phyloP scores from a whole-genome alignment of 257 asterid species.

The Gardenia jasminoides region DNA sequence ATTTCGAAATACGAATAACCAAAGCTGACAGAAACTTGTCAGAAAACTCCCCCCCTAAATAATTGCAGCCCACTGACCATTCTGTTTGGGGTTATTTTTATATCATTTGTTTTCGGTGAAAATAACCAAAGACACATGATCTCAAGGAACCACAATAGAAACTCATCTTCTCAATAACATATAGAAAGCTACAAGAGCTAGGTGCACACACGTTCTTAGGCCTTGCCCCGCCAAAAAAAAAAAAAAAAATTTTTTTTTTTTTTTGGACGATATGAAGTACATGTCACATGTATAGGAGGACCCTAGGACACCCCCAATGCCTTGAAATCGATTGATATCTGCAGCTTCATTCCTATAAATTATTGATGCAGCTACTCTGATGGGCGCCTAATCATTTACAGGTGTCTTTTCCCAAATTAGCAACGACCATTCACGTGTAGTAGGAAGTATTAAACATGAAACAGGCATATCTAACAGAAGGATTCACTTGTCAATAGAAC shows the following conservation, averaged over 20 bases:
- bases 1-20: too few relatives aligned
- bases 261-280: not conserved
- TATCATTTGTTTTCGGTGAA: not conserved
- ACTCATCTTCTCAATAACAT: not conserved
- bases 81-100: not conserved
- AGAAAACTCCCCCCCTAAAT: not conserved
- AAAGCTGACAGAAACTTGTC: not conserved
- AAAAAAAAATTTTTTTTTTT: too few relatives aligned
- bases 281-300: conserved; percentile 5
- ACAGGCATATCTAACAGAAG: too few relatives aligned
- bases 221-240: not conserved
- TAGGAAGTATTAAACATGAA: not conserved
- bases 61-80: not conserved
- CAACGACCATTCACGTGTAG: too few relatives aligned
- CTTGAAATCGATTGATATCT: conserved; percentile 5
- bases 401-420: not conserved
- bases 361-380: not conserved
- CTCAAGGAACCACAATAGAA: too few relatives aligned
- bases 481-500: too few relatives aligned
- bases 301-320: not conserved
- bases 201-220: not conserved
- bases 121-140: not conserved
- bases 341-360: conserved; percentile 9
- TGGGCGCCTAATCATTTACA: not conserved
- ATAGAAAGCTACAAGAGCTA: not conserved